Conservation (phyloP, 352 stramenopile genomes). For the Phytophthora lateralis region DNA sequence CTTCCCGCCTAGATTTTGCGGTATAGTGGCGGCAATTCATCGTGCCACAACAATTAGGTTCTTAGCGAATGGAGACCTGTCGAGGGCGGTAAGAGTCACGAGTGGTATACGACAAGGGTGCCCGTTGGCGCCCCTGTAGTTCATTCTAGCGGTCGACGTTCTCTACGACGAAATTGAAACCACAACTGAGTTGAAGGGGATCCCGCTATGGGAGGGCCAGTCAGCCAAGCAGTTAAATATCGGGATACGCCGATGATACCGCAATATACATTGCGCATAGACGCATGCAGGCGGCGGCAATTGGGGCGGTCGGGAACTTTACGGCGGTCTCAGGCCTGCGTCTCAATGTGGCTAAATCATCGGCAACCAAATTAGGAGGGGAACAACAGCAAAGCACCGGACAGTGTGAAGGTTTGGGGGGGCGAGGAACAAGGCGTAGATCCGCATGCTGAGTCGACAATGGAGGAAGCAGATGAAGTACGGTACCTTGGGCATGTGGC, state of each 20-base stretch:
- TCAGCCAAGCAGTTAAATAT: neutral
- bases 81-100: neutral
- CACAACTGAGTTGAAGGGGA: neutral
- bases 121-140: neutral
- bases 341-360: neutral
- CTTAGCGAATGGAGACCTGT: neutral
- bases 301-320: no score
- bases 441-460: no score
- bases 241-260: neutral
- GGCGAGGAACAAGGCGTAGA: no score
- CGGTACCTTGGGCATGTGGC: neutral
- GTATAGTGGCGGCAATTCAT: neutral
- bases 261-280: neutral
- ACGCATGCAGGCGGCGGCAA: no score
- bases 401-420: no score
- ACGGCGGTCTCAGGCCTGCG: neutral
- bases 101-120: neutral
- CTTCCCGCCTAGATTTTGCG: neutral
- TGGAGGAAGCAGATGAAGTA: neutral
- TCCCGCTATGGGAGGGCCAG: neutral
- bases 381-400: no score
- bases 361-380: no score
- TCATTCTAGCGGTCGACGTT: neutral
- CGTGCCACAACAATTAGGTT: neutral
- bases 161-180: neutral